phyloP scores from a whole-genome alignment of 139 green algal species.

The Coccomyxa sp. region DNA sequence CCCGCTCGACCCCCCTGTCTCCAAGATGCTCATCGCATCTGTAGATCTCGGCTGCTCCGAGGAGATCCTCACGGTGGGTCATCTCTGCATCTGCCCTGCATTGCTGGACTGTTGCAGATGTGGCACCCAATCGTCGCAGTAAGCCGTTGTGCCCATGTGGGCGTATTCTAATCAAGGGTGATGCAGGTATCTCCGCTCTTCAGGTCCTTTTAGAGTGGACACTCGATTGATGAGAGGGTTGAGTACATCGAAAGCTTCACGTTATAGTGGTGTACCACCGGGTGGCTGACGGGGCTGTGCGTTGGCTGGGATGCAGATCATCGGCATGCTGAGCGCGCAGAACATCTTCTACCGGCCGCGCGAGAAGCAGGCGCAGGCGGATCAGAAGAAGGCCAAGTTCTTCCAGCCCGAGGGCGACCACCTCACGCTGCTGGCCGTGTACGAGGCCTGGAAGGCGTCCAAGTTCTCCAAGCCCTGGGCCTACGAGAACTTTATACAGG shows the following conservation, averaged over 20 bases:
- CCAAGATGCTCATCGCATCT: slow-evolving; percentile 93
- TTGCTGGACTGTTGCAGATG: neutral
- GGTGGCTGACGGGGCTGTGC: too few species aligned
- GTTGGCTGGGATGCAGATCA: neutral
- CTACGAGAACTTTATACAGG: slow-evolving; percentile 94
- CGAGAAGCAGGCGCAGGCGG: slow-evolving; percentile 86
- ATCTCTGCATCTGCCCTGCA: slow-evolving; percentile 84
- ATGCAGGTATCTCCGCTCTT: too few species aligned
- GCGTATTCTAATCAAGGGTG: neutral
- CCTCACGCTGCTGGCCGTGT: slow-evolving; percentile 93
- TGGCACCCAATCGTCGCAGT: neutral
- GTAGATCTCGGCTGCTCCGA: slow-evolving; percentile 96
- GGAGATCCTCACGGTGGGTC: slow-evolving; percentile 84
- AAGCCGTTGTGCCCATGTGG: neutral
- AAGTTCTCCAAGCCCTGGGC: slow-evolving; percentile 93
- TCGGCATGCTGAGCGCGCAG: slow-evolving; percentile 68
- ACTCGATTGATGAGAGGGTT: too few species aligned
- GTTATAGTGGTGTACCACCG: neutral
- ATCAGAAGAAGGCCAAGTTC: slow-evolving; percentile 95
- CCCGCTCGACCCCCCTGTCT: slow-evolving; percentile 94
- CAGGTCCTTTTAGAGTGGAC: too few species aligned
- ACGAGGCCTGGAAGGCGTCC: slow-evolving; percentile 92
- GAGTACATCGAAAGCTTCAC: too few species aligned
- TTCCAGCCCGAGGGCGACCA: slow-evolving; percentile 96
- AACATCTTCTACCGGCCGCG: slow-evolving; percentile 92